Conservation (phyloP, 148 eudicot species). For the Silene latifolia region DNA sequence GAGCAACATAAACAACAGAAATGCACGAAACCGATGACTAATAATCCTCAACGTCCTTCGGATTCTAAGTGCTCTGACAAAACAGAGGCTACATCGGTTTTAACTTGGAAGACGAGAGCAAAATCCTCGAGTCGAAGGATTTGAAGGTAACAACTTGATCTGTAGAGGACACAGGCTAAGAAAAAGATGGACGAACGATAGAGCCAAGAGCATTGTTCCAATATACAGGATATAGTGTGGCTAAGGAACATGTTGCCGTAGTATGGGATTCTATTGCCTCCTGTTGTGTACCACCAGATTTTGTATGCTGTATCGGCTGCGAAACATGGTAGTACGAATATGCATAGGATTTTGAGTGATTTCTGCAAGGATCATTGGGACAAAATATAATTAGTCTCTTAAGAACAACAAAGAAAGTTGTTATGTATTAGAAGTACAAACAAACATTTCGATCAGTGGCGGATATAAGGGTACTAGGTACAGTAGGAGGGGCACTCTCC, state of each 20-base stretch:
- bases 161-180: slow-evolving; percentile 73
- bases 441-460: no score
- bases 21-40: slow-evolving; percentile 77
- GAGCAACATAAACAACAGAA: slow-evolving; percentile 53
- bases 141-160: slow-evolving; percentile 71
- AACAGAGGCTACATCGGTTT: slow-evolving; percentile 66
- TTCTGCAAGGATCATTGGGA: slow-evolving; percentile 43
- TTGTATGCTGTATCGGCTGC: slow-evolving; percentile 56
- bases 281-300: slow-evolving; percentile 88
- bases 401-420: background rate
- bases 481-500: no score
- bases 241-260: slow-evolving; percentile 42
- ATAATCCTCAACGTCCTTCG: slow-evolving; percentile 67
- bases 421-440: background rate
- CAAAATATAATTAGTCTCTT: background rate
- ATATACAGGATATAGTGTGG: slow-evolving; percentile 48
- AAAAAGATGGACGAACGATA: slow-evolving; percentile 72
- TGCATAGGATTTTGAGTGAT: slow-evolving; percentile 60
- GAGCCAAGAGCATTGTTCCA: slow-evolving; percentile 72
- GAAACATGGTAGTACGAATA: slow-evolving; percentile 73
- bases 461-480: no score
- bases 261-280: slow-evolving; percentile 59
- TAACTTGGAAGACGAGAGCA: slow-evolving; percentile 60
- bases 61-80: slow-evolving; percentile 63
- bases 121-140: slow-evolving; percentile 77